phyloP scores from a whole-genome alignment of 2,329 filamentous ascomycete species.

The Triangularia setosa region DNA sequence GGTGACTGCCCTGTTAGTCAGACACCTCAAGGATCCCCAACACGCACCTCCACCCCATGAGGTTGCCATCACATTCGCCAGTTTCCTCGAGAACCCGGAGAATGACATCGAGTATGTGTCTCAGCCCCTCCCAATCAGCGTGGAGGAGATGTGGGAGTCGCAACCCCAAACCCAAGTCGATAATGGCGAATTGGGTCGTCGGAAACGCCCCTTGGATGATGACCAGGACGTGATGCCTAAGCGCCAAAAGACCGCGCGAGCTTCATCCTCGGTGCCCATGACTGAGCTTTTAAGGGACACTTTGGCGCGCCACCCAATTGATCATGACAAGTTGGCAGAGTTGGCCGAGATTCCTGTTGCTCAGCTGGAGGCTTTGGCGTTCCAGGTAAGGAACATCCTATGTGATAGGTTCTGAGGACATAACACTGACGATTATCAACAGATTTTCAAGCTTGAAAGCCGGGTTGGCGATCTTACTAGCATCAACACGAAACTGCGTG shows the following conservation, averaged over 20 bases:
- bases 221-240: constrained; percentile 19
- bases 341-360: constrained; percentile 25
- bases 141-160: constrained; percentile 46
- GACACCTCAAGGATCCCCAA: constrained; percentile 41
- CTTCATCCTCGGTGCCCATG: constrained; percentile 16
- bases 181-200: constrained; percentile 2
- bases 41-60: constrained; percentile 38
- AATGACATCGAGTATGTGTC: constrained; percentile 45
- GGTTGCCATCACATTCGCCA: constrained; percentile 45
- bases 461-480: constrained; percentile 31
- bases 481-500: constrained; percentile 27
- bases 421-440: constrained; percentile 16
- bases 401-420: background rate
- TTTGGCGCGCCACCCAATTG: constrained; percentile 15
- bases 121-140: constrained; percentile 42
- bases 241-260: constrained; percentile 17
- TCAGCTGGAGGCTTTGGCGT: constrained; percentile 38
- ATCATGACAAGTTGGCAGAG: background rate
- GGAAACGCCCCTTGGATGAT: constrained; percentile 44
- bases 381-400: constrained; percentile 32
- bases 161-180: constrained; percentile 34
- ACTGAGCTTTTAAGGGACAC: constrained; percentile 33
- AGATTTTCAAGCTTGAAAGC: constrained; percentile 38
- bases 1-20: constrained; percentile 35
- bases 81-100: constrained; percentile 40